Evolutionary conservation across 2,329 filamentous ascomycete genomes (phyloP).

Genomic region (Lachnellula subtilissima): DNA sequence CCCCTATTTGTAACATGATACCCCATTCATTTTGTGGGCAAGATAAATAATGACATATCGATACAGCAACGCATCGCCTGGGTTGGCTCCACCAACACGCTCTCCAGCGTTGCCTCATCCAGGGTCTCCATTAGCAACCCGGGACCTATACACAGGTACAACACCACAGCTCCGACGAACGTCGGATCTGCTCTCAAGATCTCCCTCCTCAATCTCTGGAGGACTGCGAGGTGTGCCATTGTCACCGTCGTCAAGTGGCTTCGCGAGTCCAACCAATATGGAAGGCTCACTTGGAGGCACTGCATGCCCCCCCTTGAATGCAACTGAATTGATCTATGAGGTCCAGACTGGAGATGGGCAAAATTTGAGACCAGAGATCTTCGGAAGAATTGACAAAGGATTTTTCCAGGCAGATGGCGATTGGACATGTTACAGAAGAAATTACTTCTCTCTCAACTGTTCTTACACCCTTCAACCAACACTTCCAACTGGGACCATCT

Average conservation of each 20-base stretch:
- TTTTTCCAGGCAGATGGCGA: conserved; percentile 62
- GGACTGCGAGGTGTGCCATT: conserved; percentile 27
- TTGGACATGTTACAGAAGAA: conserved; percentile 71
- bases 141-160: conserved; percentile 30
- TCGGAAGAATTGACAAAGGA: conserved; percentile 65
- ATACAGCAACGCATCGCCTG: conserved; percentile 27
- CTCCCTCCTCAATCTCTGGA: conserved; percentile 26
- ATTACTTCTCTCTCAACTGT: conserved; percentile 66
- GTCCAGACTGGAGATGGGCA: conserved; percentile 46
- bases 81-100: conserved; percentile 30
- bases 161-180: conserved; percentile 28
- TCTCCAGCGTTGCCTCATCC: conserved; percentile 30
- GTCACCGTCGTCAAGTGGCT: conserved; percentile 32
- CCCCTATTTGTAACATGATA: conserved; percentile 15
- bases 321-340: conserved; percentile 39
- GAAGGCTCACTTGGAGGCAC: conserved; percentile 23
- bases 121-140: conserved; percentile 26
- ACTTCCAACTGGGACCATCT: conserved; percentile 39
- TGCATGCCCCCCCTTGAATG: conserved; percentile 32
- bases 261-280: conserved; percentile 32
- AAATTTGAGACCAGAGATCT: conserved; percentile 54
- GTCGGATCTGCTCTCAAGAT: conserved; percentile 29
- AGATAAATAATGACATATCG: conserved; percentile 28
- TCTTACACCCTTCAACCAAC: conserved; percentile 53
- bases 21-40: conserved; percentile 15